These are phyloP conservation scores for Sporobolomyces pararoseus DNA, from an alignment of 768 basidiomycete species.

Conservation along the genomic window DNA sequence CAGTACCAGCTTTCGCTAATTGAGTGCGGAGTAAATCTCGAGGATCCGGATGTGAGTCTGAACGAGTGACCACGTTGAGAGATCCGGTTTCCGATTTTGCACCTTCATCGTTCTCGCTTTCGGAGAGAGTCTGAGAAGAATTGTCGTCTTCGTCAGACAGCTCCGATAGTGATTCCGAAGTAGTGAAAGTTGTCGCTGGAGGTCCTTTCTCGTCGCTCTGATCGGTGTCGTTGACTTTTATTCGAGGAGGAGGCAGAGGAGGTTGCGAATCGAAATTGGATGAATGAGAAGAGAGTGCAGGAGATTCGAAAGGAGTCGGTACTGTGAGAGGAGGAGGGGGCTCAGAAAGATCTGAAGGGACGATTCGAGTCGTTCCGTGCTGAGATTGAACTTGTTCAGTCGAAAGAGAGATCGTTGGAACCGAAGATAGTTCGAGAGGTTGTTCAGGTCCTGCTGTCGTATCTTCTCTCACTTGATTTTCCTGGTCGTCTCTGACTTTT, in stretches of 20 bases:
- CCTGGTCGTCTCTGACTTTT: too few relatives aligned
- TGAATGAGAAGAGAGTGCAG: neutral
- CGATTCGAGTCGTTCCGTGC: neutral
- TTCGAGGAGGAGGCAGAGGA: neutral
- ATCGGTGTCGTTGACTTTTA: neutral
- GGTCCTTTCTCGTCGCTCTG: neutral
- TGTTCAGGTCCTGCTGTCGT: neutral
- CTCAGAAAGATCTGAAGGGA: neutral
- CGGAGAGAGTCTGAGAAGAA: neutral
- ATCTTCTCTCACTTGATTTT: neutral
- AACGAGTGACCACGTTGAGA: neutral
- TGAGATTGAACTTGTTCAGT: neutral
- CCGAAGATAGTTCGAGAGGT: neutral
- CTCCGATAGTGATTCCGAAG: neutral
- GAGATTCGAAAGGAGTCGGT: slow-evolving; percentile 1
- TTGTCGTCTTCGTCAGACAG: neutral
- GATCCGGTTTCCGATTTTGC: neutral
- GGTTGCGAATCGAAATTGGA: neutral
- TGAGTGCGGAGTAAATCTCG: slow-evolving; percentile 35
- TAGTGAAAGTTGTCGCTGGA: neutral
- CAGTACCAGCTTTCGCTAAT: slow-evolving; percentile 3
- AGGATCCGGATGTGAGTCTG: slow-evolving; percentile 27
- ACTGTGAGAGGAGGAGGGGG: neutral
- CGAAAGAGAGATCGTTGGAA: slow-evolving; percentile 8
- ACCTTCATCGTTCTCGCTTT: slow-evolving; percentile 12